Evolutionary conservation across 129 eudicot species (phyloP).

Genomic region (Rutidosis leptorrhynchoides): DNA sequence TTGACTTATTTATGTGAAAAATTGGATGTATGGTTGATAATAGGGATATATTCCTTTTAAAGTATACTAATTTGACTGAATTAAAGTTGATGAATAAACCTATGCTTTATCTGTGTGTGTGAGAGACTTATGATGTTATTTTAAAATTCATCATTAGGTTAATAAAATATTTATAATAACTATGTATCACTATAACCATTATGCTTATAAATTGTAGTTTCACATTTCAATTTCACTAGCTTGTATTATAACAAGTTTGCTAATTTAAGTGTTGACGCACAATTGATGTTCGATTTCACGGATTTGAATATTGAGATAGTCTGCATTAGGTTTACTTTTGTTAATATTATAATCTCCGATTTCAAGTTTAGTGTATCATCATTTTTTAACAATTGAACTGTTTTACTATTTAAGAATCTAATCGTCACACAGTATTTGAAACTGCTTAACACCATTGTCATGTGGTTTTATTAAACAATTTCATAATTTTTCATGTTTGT

Average conservation of each 20-base stretch:
- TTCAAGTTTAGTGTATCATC: neutral
- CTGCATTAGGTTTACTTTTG: neutral
- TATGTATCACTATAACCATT: neutral
- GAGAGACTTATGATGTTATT: constrained; percentile 2
- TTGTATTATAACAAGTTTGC: neutral
- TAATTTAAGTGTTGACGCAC: neutral
- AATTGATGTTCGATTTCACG: neutral
- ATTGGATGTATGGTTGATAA: constrained; percentile 12
- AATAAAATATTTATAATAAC: neutral
- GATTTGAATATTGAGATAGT: neutral
- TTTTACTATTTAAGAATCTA: neutral
- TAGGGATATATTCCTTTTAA: neutral
- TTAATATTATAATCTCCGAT: neutral
- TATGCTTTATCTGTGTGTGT: neutral
- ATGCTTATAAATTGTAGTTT: neutral
- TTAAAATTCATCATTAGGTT: constrained; percentile 3
- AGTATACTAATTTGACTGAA: constrained; percentile 11
- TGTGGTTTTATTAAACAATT: too few species aligned
- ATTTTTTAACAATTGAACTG: too few species aligned
- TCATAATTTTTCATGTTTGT: neutral
- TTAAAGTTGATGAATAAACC: neutral
- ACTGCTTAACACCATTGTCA: too few species aligned
- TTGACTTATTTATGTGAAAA: constrained; percentile 4
- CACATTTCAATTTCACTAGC: neutral
- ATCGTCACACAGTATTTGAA: neutral